These are phyloP conservation scores for Candida qinlingensis DNA, from an alignment of 805 yeast genomes.

Conservation along the genomic window DNA sequence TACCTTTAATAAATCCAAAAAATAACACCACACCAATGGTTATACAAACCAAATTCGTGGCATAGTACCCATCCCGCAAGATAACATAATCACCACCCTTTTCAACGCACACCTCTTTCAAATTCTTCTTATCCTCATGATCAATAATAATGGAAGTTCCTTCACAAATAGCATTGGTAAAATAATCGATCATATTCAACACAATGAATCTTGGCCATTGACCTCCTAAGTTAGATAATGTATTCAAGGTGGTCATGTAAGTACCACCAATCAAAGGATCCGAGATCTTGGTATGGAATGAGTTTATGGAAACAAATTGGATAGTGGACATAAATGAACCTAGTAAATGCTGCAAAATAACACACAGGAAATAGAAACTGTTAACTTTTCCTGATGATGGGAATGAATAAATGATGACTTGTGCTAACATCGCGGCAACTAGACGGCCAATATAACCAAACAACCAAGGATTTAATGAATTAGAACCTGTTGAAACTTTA, in stretches of 20 bases:
- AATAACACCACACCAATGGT: conserved; percentile 59
- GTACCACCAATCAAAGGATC: conserved; percentile 97
- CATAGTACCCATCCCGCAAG: conserved; percentile 76
- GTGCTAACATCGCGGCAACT: conserved; percentile 70
- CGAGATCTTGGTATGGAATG: conserved; percentile 92
- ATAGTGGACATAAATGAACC: conserved; percentile 92
- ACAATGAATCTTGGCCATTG: conserved; percentile 94
- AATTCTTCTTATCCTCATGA: conserved; percentile 22
- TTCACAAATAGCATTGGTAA: conserved; percentile 62
- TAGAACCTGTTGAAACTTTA: conserved; percentile 78
- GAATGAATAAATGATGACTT: conserved; percentile 62
- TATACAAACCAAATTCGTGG: conserved; percentile 70
- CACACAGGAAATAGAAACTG: conserved; percentile 54
- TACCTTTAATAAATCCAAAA: conserved; percentile 57
- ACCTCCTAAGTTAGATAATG: conserved; percentile 90
- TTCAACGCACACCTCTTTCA: conserved; percentile 45
- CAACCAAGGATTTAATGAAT: conserved; percentile 85
- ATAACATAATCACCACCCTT: conserved; percentile 52
- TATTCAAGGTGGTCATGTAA: conserved; percentile 93
- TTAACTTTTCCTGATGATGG: conserved; percentile 51
- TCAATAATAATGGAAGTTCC: conserved; percentile 14
- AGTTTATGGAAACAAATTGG: conserved; percentile 90
- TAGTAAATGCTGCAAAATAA: conserved; percentile 75
- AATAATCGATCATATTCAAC: conserved; percentile 70
- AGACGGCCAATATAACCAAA: conserved; percentile 81